A percentile compares a stretch with the other conserved stretches of the same genome.
These are phyloP conservation scores for Coemansia javaensis DNA, from an alignment of 192 early-diverging fungal genomes.

Conservation along the genomic window DNA sequence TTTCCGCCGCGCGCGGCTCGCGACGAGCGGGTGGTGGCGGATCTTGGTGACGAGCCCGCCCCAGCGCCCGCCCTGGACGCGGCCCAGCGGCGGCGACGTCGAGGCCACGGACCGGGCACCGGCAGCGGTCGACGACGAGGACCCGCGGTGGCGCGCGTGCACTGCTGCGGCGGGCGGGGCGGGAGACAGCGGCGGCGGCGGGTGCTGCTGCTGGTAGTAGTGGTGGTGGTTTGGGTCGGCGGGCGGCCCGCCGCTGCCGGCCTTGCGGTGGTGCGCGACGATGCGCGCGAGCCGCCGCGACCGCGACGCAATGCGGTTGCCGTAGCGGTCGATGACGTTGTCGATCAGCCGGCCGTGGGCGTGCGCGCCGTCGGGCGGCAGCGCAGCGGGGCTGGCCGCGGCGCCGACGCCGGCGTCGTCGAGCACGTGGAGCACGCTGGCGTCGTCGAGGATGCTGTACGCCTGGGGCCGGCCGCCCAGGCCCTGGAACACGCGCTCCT, in stretches of 20 bases:
- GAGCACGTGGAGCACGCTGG: slow-evolving; percentile 26
- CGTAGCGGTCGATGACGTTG: slow-evolving; percentile 35
- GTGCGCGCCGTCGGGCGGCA: neutral
- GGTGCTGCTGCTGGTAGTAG: too few relatives aligned
- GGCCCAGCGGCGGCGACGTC: neutral
- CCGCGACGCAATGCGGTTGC: slow-evolving; percentile 26
- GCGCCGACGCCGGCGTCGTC: slow-evolving; percentile 9
- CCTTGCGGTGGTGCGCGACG: slow-evolving; percentile 22
- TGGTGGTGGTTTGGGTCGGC: neutral
- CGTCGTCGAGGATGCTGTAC: slow-evolving; percentile 36
- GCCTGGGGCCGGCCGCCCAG: neutral
- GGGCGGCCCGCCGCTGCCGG: slow-evolving; percentile 2
- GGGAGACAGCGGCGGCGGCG: neutral
- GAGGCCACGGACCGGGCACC: neutral
- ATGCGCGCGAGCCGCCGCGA: slow-evolving; percentile 34
- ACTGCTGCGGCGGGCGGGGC: neutral
- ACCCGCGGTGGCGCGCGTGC: neutral
- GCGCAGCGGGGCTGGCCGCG: slow-evolving; percentile 2
- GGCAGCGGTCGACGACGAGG: slow-evolving; percentile 10
- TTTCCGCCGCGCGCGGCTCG: slow-evolving; percentile 2
- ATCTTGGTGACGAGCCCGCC: slow-evolving; percentile 8
- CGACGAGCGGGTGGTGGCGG: neutral
- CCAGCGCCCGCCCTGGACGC: slow-evolving; percentile 3
- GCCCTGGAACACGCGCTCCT: slow-evolving; percentile 32
- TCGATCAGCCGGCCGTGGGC: slow-evolving; percentile 35